phyloP scores from a whole-genome alignment of 768 basidiomycete genomes.

The Boletus sensibilis region DNA sequence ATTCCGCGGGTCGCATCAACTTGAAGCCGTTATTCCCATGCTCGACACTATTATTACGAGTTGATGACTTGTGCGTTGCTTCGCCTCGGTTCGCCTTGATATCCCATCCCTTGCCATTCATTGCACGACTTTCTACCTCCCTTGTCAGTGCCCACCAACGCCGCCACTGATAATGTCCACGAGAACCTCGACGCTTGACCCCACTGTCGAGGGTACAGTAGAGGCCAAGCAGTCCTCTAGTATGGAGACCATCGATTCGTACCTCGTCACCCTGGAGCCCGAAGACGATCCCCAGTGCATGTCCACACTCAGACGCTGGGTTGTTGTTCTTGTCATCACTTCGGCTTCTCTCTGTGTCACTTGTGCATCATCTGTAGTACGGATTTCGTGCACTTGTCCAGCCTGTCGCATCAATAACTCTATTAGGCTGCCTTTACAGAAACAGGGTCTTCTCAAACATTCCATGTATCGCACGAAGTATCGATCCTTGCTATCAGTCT shows the following conservation, averaged over 20 bases:
- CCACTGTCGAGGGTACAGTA: conserved; percentile 6
- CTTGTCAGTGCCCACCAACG: neutral
- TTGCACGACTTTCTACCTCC: no score
- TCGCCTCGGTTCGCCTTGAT: neutral
- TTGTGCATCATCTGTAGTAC: conserved; percentile 55
- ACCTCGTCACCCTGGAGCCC: conserved; percentile 39
- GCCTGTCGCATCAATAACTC: neutral
- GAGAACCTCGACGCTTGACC: conserved; percentile 5
- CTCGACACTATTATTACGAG: conserved; percentile 4
- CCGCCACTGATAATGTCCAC: conserved; percentile 1
- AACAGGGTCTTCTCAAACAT: conserved; percentile 47
- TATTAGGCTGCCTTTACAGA: conserved; percentile 63
- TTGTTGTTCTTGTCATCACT: conserved; percentile 46
- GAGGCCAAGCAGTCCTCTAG: neutral
- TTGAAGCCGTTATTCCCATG: neutral
- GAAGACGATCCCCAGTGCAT: conserved; percentile 44
- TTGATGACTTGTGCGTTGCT: neutral
- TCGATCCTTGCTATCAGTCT: conserved; percentile 48
- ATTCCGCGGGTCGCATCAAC: neutral
- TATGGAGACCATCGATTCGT: conserved; percentile 9
- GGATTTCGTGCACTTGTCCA: conserved; percentile 19
- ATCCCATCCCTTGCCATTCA: no score
- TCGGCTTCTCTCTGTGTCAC: conserved; percentile 50
- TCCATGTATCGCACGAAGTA: conserved; percentile 55
- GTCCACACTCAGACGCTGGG: conserved; percentile 45